Base-by-base conservation (phyloP, 2,329 filamentous ascomycete genomes). In the Xylaria sp. region DNA sequence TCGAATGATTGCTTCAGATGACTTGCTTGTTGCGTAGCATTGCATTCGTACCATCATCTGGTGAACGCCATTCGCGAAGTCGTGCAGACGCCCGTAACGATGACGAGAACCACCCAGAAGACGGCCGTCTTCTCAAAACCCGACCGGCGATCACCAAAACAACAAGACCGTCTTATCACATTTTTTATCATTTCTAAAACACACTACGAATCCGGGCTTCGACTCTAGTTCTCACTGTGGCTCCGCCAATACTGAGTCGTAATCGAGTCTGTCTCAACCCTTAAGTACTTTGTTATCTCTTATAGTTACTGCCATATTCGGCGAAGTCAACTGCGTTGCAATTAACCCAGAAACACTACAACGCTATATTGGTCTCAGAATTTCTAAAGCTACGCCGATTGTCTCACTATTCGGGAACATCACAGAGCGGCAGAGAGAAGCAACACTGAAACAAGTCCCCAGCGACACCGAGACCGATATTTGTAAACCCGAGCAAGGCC, bases 1-100 rank as follows among this genome's bases (percentile, higher is more conserved):
- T 65, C 69, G 69, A 69, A 44, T 59, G 26, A 56, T 38, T 40
- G 59, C 49, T 68, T 49, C 54, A 58, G 23, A n/a, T 48, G 44
- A 58, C 38, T 56, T 63, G 48, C 33, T 65, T n/a, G 38, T 31
- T 48, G 62, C 58, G 65, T 59, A 15, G 54, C 38, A 64, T 65
- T 54, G 68, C 61, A 63, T 67, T 57, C 20, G 42, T 26, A 4
- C 33, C 46, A 48, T 56, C 28, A 28, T 64, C 42, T 60, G 56
- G 17, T 33, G 36, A 31, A 54, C 48, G 36, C 42, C 23, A 68
- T 71, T 68, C 56, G 66, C 17, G 42, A 63, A 56, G 44, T 56
- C 36, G 56, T 57, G 54, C 48, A 53, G 42, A 48, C 13, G 26
- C 46, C 48, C 49, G 63, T 57, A 42, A 60, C 59, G 17, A 65